Base-by-base conservation (phyloP, 164 flowering plant species). In the Kingdonia uniflora region DNA sequence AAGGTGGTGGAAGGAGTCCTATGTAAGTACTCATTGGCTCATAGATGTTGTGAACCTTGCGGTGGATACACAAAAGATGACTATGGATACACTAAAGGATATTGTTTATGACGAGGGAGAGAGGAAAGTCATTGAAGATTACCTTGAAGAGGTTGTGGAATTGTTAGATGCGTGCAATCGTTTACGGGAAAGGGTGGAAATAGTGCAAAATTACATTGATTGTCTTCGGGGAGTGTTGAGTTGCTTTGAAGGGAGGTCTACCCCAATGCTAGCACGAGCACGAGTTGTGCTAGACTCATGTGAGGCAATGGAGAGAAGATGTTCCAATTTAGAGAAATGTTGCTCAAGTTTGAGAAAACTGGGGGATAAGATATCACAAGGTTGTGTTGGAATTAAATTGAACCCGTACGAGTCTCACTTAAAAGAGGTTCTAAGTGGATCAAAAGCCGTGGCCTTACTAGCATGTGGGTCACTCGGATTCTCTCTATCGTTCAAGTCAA, bases 121-220 rank as follows among this genome's bases (percentile, higher is more conserved):
- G 24, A 24, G 43, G 13, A 25, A 42, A 24, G 12, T n/a, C 6
- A 39, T 68, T 10, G 62, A 68, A 11, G 48, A 49, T 19, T 61
- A 61, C 42, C 59, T 69, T 4, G 71, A 66, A 1, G 61, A 63
- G 15, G 57, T 26, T 2, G 35, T 64, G 14, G 64, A 54, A 20
- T 40, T 73, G 62, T 68, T 73, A 0, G 76, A 73, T 29, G 57
- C 68, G 11, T 73, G 73, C 51, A 68, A 66, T 22, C 15, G 43
- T 1, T 21, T 73, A 2, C 42, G 61, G 0, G 71, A 63, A 22
- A 57, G 42, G 42, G 54, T 53, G 17, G 76, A 55, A 14, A 35
- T 20, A 0, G 13, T 69, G 23, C 60, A 42, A 6, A 52, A 58
- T 12, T 73, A 69, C 49, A 21, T 56, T 4, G 44, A 64, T 0